Evolutionary conservation across 176 grass and related monocot genomes (phyloP), one percentile per base, ranked within the genome.

Genomic region (Aegilops tauschii): DNA sequence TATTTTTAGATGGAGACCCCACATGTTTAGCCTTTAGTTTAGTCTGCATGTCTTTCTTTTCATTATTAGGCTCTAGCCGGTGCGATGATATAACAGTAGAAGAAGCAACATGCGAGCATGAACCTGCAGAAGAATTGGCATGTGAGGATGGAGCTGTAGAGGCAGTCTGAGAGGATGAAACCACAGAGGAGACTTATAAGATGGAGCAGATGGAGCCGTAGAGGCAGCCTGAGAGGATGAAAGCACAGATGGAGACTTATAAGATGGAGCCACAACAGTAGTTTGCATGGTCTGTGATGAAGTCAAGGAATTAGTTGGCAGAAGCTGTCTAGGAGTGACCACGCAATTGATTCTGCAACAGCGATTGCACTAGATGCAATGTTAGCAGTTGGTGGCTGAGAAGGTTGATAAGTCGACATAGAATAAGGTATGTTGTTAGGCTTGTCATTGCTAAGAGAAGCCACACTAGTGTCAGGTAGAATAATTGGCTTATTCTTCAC

Each of bases 301-400:
- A 79, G 84, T 49, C 1, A 73, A 83, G 29, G 77, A 83, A 86
- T 61, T 73, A 52, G 86, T 85, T 61, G 90, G 82, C 74, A 96
- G 64, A 87, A 98, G 76, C 84, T 94, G 84, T 73, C 87, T 92
- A 82, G 90, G 85, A 65, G 69, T 91, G 70, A 96, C 78, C 67
- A 70, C 8, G 85, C 28, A 40, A 94, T 79, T 71, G 78, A 75
- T 45, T 88, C 82, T 12, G 64, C 93, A 54, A 86, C 81, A 81
- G 62, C 85, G 13, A 34, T 74, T 35, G 61, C 65, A 81, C 39
- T 65, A 82, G 89, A 67, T 67, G 79, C 29, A 16, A 69, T 44
- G 79, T 83, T 73, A 58, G 71, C 29, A 34, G 76, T 83, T 12
- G 68, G 75, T 90, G 81, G 30, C 69, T 88, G 89, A 82, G 69